Evolutionary conservation across 441 rosid genomes (phyloP).

Genomic region (Bocquillonia castaneifolia): DNA sequence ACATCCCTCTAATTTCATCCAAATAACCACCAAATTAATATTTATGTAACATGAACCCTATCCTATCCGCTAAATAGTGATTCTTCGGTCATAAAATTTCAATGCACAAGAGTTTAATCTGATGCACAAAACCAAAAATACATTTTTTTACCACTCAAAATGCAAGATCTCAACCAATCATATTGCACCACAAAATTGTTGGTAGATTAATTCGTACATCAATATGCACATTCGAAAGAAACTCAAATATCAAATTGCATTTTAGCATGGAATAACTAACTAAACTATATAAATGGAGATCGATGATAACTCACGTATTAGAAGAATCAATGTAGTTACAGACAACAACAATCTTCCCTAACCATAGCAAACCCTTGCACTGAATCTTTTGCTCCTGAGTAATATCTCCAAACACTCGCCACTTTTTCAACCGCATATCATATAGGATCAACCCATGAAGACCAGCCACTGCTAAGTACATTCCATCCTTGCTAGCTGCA

Average conservation of each 20-base stretch:
- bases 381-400: conserved; percentile 92
- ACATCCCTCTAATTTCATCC: not conserved
- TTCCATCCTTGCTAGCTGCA: conserved; percentile 97
- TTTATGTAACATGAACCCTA: not conserved
- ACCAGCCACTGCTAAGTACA: conserved; percentile 94
- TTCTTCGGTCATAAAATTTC: not conserved
- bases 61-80: not conserved
- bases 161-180: not conserved
- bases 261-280: conserved; percentile 19
- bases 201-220: not conserved
- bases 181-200: not conserved
- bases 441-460: conserved; percentile 86
- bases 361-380: conserved; percentile 93
- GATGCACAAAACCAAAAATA: not conserved
- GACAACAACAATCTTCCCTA: conserved; percentile 88
- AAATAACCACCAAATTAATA: not conserved
- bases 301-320: conserved; percentile 57
- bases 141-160: too few relatives aligned
- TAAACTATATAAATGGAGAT: conserved; percentile 19
- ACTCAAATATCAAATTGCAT: not conserved
- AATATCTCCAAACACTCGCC: conserved; percentile 97
- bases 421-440: conserved; percentile 75
- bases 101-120: not conserved
- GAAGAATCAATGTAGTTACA: conserved; percentile 83
- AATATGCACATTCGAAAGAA: conserved; percentile 2